Conservation (phyloP, 192 early-diverging fungal species). For the Chytriomyces confervae region DNA sequence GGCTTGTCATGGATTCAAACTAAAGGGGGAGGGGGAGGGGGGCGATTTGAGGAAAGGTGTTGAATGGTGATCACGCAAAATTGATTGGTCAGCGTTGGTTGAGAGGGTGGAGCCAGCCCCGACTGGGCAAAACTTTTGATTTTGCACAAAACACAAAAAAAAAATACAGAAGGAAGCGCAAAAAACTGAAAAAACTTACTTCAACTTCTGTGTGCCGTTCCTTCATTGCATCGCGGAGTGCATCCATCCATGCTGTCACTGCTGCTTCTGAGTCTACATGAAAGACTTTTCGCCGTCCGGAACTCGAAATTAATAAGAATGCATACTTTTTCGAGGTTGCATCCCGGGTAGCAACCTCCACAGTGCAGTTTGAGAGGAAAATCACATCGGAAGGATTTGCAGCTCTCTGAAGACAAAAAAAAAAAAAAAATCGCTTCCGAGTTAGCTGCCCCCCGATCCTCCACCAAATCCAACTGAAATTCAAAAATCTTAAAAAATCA, state of each 20-base stretch:
- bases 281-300: slow-evolving; percentile 42
- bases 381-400: slow-evolving; percentile 46
- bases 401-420: slow-evolving; percentile 28
- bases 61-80: background rate
- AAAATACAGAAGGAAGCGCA: background rate
- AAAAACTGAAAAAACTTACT: slow-evolving; percentile 14
- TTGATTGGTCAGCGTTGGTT: background rate
- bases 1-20: slow-evolving; percentile 27
- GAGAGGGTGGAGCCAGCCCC: background rate
- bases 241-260: slow-evolving; percentile 47
- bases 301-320: slow-evolving; percentile 30
- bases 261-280: slow-evolving; percentile 45
- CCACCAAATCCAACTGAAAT: slow-evolving; percentile 7
- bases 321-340: slow-evolving; percentile 51
- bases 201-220: slow-evolving; percentile 49
- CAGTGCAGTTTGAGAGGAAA: slow-evolving; percentile 32
- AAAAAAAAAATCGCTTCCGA: too few species aligned
- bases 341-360: slow-evolving; percentile 50
- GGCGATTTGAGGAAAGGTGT: background rate
- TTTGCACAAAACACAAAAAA: background rate
- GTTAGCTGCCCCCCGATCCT: too few species aligned
- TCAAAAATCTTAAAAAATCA: background rate
- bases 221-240: slow-evolving; percentile 39
- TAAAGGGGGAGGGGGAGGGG: background rate
- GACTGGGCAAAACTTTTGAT: background rate